phyloP scores from a whole-genome alignment of 192 early-diverging fungal genomes.

The Backusella westeae region DNA sequence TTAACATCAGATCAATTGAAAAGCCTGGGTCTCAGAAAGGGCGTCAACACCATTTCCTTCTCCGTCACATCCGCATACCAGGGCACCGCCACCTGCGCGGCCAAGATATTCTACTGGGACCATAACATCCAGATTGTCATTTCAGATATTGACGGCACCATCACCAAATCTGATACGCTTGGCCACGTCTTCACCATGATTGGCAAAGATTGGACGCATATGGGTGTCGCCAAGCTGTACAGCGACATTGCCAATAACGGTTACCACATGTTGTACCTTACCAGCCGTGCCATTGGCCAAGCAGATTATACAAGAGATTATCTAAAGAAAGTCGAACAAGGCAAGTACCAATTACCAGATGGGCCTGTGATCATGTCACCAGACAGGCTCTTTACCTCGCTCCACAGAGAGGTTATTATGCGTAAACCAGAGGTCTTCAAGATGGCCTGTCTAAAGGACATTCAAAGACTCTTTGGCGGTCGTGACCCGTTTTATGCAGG shows the following conservation, averaged over 20 bases:
- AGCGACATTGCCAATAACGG: conserved; percentile 92
- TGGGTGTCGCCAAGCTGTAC: conserved; percentile 96
- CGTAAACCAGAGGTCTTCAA: conserved; percentile 96
- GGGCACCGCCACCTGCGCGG: conserved; percentile 72
- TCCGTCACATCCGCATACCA: conserved; percentile 77
- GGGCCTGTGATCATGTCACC: conserved; percentile 96
- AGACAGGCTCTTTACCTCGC: conserved; percentile 86
- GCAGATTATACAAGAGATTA: conserved; percentile 88
- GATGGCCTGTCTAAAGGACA: conserved; percentile 91
- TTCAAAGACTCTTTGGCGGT: conserved; percentile 82
- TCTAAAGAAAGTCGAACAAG: conserved; percentile 85
- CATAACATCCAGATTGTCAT: conserved; percentile 86
- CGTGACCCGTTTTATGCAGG: conserved; percentile 91
- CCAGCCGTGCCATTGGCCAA: conserved; percentile 94
- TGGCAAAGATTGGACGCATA: conserved; percentile 97
- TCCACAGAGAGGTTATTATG: conserved; percentile 94
- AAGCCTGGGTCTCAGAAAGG: conserved; percentile 73
- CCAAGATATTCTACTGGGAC: conserved; percentile 90
- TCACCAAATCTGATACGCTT: conserved; percentile 95
- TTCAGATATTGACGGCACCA: conserved; percentile 98
- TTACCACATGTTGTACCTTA: conserved; percentile 94
- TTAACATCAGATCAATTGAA: conserved; percentile 91
- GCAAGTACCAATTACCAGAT: conserved; percentile 82
- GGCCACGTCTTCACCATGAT: conserved; percentile 98
- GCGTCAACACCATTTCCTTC: conserved; percentile 89